Percentiles rank a stretch among this genome's conserved stretches.
Evolutionary conservation across 352 stramenopile species (phyloP).

Genomic region (Thraustochytrium striatum): DNA sequence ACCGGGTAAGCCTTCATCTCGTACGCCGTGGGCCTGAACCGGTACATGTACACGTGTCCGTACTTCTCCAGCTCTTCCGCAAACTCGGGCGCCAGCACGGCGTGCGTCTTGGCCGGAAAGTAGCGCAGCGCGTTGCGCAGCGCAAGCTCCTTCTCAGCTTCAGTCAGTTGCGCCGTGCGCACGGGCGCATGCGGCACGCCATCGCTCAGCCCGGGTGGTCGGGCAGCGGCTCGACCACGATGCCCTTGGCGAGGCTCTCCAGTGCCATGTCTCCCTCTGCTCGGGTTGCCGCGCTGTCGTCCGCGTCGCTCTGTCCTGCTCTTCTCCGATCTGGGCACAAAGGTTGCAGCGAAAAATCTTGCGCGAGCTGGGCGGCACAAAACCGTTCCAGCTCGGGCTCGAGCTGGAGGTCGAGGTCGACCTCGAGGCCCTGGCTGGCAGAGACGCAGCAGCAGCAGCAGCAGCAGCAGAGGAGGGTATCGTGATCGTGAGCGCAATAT

Average conservation of each 20-base stretch:
- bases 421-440: not conserved
- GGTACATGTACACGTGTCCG: conserved; percentile 83
- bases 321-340: too few species aligned
- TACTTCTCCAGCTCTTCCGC: conserved; percentile 75
- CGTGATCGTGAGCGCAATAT: too few species aligned
- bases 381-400: not conserved
- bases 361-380: too few species aligned
- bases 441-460: not conserved
- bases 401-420: not conserved
- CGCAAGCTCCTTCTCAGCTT: conserved; percentile 61
- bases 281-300: too few species aligned
- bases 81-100: conserved; percentile 69
- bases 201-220: not conserved
- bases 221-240: not conserved
- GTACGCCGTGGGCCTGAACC: conserved; percentile 71
- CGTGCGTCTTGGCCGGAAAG: conserved; percentile 70
- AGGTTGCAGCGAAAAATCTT: too few species aligned
- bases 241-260: not conserved
- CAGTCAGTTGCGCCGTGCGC: conserved; percentile 1
- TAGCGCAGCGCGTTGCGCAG: conserved; percentile 79
- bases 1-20: conserved; percentile 81
- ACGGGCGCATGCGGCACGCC: not conserved
- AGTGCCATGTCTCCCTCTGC: not conserved
- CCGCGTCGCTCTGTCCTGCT: too few species aligned
- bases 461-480: not conserved